Evolutionary conservation across 768 basidiomycete genomes (phyloP).

Genomic region (Candolleomyces efflorescens): DNA sequence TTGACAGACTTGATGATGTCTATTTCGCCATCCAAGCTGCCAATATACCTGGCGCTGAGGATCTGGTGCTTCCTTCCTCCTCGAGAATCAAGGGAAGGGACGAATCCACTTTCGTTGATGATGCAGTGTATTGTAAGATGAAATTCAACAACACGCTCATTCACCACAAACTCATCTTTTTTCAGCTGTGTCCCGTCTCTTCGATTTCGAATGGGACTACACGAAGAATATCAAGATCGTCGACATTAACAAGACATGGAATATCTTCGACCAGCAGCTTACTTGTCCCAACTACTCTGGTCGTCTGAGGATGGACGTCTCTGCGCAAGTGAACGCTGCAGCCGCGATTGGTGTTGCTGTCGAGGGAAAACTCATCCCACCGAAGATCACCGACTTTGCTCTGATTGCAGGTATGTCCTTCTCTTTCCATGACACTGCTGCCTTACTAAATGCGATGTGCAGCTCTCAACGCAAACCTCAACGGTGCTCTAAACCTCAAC

Average conservation of each 20-base stretch:
- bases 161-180: not conserved
- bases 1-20: not conserved
- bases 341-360: constrained; percentile 7
- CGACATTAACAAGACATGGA: constrained; percentile 17
- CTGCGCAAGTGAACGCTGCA: constrained; percentile 2
- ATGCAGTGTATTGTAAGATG: not conserved
- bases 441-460: not conserved
- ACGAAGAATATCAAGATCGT: constrained; percentile 18
- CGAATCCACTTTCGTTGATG: not conserved
- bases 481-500: not conserved
- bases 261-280: constrained; percentile 15
- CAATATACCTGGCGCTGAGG: constrained; percentile 11
- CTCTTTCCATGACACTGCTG: not conserved
- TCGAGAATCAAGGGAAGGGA: not conserved
- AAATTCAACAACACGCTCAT: no score
- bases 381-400: constrained; percentile 2
- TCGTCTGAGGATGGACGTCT: constrained; percentile 3
- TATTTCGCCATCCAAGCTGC: constrained; percentile 9
- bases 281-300: not conserved
- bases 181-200: constrained; percentile 8
- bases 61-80: not conserved
- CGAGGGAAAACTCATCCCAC: constrained; percentile 7
- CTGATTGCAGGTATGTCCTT: not conserved
- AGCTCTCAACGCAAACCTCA: not conserved
- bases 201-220: constrained; percentile 17